phyloP scores from a whole-genome alignment of 2,329 filamentous ascomycete species.

The Sclerotinia nivalis region DNA sequence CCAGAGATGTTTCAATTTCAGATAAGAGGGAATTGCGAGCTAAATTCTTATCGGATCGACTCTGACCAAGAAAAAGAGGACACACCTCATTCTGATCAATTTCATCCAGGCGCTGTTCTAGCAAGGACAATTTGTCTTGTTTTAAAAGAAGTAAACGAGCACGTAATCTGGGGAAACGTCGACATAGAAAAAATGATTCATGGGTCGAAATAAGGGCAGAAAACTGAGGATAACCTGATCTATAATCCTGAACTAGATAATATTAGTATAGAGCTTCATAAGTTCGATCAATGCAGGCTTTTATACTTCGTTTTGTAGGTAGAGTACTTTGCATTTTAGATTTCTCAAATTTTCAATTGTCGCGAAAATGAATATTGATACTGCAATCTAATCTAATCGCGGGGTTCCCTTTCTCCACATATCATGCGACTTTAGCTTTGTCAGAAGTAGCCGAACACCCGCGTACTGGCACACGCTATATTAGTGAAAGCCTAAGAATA shows the following conservation, averaged over 20 bases:
- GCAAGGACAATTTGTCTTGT: constrained; percentile 39
- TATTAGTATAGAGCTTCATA: neutral
- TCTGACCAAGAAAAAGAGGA: constrained; percentile 29
- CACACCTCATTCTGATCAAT: constrained; percentile 37
- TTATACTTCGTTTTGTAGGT: constrained; percentile 7
- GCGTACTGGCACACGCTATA: no score
- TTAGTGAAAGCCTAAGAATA: no score
- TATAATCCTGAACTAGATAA: constrained; percentile 38
- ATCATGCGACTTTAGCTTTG: no score
- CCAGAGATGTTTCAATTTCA: constrained; percentile 15
- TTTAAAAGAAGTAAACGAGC: constrained; percentile 40
- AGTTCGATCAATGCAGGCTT: neutral
- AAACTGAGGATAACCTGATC: constrained; percentile 41
- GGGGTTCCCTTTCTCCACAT: no score
- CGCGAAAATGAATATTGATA: no score
- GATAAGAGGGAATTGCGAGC: constrained; percentile 12
- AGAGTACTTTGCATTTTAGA: constrained; percentile 3
- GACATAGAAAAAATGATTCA: constrained; percentile 36
- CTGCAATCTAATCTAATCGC: no score
- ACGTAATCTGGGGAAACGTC: constrained; percentile 39
- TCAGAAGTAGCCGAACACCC: no score
- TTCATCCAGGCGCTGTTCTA: constrained; percentile 38
- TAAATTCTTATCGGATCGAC: constrained; percentile 32
- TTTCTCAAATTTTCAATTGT: constrained; percentile 1
- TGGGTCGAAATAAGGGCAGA: constrained; percentile 40